Percentiles rank a stretch among this genome's conserved stretches.
These are phyloP conservation scores for Hapsidospora chrysogenum DNA, from an alignment of 495 filamentous ascomycete species.

Conservation along the genomic window DNA sequence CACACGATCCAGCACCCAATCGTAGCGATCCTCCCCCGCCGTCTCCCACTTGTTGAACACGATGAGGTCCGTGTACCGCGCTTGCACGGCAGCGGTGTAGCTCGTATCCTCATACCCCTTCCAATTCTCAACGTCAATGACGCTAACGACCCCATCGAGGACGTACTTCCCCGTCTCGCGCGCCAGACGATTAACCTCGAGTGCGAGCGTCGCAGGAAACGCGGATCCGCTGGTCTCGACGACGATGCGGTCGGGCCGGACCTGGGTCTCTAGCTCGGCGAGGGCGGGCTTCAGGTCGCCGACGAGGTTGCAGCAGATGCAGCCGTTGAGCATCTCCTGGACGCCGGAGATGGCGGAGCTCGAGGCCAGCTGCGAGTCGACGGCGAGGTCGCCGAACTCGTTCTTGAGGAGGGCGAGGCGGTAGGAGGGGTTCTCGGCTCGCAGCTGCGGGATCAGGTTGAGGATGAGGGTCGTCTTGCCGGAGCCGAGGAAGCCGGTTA, in stretches of 20 bases:
- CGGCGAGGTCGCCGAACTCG: constrained; percentile 86
- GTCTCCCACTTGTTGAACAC: constrained; percentile 93
- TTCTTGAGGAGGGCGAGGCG: constrained; percentile 91
- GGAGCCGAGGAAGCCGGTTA: constrained; percentile 89
- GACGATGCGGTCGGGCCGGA: constrained; percentile 64
- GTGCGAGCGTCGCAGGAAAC: constrained; percentile 78
- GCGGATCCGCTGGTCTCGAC: constrained; percentile 84
- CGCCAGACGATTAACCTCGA: constrained; percentile 75
- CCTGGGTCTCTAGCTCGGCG: constrained; percentile 41
- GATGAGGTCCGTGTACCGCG: constrained; percentile 79
- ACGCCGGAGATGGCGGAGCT: constrained; percentile 73
- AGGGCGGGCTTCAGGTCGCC: constrained; percentile 76
- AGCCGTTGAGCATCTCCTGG: constrained; percentile 82
- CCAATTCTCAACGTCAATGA: constrained; percentile 97
- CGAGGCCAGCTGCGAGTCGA: constrained; percentile 80
- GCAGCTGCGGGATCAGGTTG: constrained; percentile 77
- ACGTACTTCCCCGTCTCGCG: constrained; percentile 44
- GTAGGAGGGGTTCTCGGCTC: constrained; percentile 44
- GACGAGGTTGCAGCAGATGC: constrained; percentile 97
- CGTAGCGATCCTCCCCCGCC: constrained; percentile 52
- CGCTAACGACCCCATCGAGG: constrained; percentile 80
- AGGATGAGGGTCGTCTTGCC: constrained; percentile 90
- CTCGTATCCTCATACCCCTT: constrained; percentile 82
- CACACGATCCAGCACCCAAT: constrained; percentile 67
- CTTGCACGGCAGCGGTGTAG: constrained; percentile 75